Evolutionary conservation across 176 grass and related monocot species (phyloP), one percentile per base, ranked within the genome.

Genomic region (Dendrocalamus sinicus): DNA sequence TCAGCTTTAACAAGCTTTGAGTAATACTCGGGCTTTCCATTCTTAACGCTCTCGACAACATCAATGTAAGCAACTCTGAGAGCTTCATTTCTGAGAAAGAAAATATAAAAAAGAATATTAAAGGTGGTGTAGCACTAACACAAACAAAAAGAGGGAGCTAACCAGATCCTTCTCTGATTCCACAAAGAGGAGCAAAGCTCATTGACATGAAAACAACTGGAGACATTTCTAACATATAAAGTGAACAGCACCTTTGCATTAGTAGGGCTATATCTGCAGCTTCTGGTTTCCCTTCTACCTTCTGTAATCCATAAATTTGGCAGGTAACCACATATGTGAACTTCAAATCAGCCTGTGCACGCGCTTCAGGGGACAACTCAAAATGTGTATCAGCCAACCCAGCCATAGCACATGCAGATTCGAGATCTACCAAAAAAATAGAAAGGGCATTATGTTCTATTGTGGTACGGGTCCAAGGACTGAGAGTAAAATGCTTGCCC

Each of bases 1-100:
- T 97, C 95, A 85, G 92, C 91, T 93, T 97, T 97, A 50, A 95
- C 95, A 78, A 97, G 95, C 85, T 91, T 97, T n/a, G 92, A 97
- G 52, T 95, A 93, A 91, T 91, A 97, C 80, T 97, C 90, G 4
- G 91, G 85, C 77, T 89, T 95, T 82, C 95, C 92, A 69, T 95
- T 65, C 79, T 93, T 97, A 75, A 87, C 81, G 1, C 26, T 95
- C 85, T 97, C 95, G 4, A 93, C 87, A 70, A 76, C 85, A 37
- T 97, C 95, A 80, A 97, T 93, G 51, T 88, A 97, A 51, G 95
- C 95, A 95, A 97, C 83, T 91, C 95, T 95, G 52, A 97, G 87
- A 70, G 92, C 95, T 91, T 97, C 95, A 87, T 97, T 91, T 67
- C 95, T 95, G 78, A 67, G n/a, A 91, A 86, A 81, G 11, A 86